Conservation (phyloP, 257 asterid genomes). For the Jacaranda copaia region DNA sequence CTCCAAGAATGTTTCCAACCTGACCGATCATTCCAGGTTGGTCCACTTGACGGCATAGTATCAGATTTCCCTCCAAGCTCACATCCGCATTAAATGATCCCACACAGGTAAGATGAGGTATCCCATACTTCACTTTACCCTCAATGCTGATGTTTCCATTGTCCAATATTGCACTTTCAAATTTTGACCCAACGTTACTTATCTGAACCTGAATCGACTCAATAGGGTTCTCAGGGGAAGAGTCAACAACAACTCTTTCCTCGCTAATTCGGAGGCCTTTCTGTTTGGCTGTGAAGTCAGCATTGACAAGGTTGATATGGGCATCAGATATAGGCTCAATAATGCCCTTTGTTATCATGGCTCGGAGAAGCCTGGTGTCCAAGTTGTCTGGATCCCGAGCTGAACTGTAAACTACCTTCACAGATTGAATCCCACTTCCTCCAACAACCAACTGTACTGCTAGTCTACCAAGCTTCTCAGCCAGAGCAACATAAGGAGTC, state of each 20-base stretch:
- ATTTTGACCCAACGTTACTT: constrained; percentile 73
- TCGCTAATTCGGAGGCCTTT: constrained; percentile 90
- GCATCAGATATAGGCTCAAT: constrained; percentile 92
- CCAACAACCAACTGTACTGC: constrained; percentile 93
- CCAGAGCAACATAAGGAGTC: constrained; percentile 84
- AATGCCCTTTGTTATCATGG: constrained; percentile 95
- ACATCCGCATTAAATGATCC: constrained; percentile 87
- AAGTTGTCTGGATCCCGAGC: constrained; percentile 83
- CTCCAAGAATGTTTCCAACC: constrained; percentile 88
- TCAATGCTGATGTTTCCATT: constrained; percentile 71
- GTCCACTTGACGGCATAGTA: constrained; percentile 89
- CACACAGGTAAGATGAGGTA: constrained; percentile 79
- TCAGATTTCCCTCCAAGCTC: constrained; percentile 86
- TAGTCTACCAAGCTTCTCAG: constrained; percentile 92
- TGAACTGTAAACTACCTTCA: constrained; percentile 81
- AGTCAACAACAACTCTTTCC: constrained; percentile 67
- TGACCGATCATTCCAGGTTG: constrained; percentile 98
- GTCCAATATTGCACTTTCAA: constrained; percentile 79
- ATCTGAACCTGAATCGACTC: constrained; percentile 83
- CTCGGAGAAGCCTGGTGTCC: constrained; percentile 95
- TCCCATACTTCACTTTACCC: constrained; percentile 83
- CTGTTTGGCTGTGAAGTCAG: constrained; percentile 95
- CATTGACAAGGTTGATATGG: constrained; percentile 91
- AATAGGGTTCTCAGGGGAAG: constrained; percentile 71
- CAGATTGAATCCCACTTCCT: constrained; percentile 87